Base-by-base conservation (phyloP, 163 green algal genomes). In the Scenedesmus sp. region DNA sequence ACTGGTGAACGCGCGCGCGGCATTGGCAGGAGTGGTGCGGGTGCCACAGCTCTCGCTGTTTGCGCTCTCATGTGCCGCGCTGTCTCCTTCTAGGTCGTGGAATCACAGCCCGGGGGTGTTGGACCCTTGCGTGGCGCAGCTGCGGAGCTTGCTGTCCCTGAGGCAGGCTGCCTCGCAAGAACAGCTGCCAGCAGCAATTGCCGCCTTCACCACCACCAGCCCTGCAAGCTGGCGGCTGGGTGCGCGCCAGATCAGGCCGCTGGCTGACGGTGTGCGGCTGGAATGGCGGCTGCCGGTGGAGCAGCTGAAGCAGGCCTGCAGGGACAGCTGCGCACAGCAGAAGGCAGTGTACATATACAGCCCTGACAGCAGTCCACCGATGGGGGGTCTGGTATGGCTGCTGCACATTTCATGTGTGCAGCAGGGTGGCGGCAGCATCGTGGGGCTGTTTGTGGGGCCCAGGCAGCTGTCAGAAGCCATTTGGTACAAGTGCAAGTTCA, bases 231-330 rank as follows among this genome's bases (percentile, higher is more conserved):
- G 73, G 73, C 24, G 22, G 73, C 73, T 44, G 16, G 73, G 73
- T 18, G 2, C 73, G 20, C 37, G 73, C 20, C 37, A 44, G 40
- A 33, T 83, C 18, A 6, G 26, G 37, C 37, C 73, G 59, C 59
- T 70, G 40, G n/a, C 73, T 33, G 73, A 46, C 30, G 73, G 73
- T 44, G 73, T 83, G 73, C 37, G 37, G 40, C 73, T 83, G 73
- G n/a, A 83, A 1, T 70, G 59, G 73, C 10, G 40, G 73, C 37
- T 83, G 73, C 73, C 40, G 26, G 40, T 83, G 37, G n/a, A 83
- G 73, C 37, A 83, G 37, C 37, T 83, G 73, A 83, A 44, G 73
- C 37, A 46, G 73, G 40, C 37, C 40, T 83, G 73, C 73, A 83
- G 73, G 40, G n/a, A 44, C 40, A 46, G 37, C 73, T 53, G 46